Conservation (phyloP, 2,329 filamentous ascomycete species). For the Colletotrichum orchidophilum region DNA sequence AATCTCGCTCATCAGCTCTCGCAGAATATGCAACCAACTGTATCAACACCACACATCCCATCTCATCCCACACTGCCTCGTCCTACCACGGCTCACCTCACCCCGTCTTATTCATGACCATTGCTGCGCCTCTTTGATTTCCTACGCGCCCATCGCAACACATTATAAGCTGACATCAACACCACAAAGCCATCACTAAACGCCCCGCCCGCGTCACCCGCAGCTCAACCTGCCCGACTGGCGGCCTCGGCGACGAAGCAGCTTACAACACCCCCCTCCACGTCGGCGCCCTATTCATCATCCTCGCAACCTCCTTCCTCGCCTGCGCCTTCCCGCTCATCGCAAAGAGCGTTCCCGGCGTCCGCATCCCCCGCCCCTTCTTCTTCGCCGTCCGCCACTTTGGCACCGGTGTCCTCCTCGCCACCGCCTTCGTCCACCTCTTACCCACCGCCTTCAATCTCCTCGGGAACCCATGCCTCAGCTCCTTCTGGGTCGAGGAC, state of each 20-base stretch:
- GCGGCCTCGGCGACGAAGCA: constrained; percentile 41
- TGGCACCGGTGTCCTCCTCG: constrained; percentile 78
- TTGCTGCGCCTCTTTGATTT: no score
- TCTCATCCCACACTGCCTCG: neutral
- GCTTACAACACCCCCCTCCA: constrained; percentile 67
- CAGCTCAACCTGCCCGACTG: constrained; percentile 38
- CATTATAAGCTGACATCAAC: neutral
- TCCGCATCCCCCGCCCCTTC: constrained; percentile 64
- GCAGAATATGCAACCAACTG: constrained; percentile 30
- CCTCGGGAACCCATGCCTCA: constrained; percentile 73
- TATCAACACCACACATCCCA: neutral
- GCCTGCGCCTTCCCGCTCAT: constrained; percentile 65
- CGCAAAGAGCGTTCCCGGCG: constrained; percentile 58
- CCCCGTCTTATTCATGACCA: neutral
- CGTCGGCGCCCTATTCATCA: constrained; percentile 64
- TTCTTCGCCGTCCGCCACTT: constrained; percentile 73
- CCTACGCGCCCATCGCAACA: no score
- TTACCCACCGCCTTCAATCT: constrained; percentile 73
- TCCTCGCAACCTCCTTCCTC: constrained; percentile 57
- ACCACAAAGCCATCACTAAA: constrained; percentile 10
- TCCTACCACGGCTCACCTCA: neutral
- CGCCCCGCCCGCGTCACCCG: constrained; percentile 15
- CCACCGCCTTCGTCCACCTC: constrained; percentile 83
- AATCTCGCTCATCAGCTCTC: neutral
- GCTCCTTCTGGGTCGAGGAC: constrained; percentile 76